Base-by-base conservation (phyloP, 768 basidiomycete species). In the Dictyophora rubrovolvata region DNA sequence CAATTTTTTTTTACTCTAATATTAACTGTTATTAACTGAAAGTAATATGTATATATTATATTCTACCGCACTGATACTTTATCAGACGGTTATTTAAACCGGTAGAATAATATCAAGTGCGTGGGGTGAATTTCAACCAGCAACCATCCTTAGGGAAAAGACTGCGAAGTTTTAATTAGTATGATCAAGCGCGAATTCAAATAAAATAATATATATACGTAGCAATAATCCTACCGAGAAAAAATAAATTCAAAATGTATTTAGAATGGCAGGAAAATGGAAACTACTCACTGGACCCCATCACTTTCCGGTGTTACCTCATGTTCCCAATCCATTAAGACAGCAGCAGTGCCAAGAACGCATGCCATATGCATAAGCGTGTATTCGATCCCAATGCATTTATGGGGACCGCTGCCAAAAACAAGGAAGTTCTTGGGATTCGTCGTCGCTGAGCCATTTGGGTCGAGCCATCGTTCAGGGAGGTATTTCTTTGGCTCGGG, bases 381-480 rank as follows among this genome's bases (percentile, higher is more conserved):
- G 68, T 98, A 99, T 71, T 96, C 93, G 54, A 90, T 67, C 28
- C 92, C 94, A 62, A 96, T 92, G 71, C 93, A 94, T 63, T 83
- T 82, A 73, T 97, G 93, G 55, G 93, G 93, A 6, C 94, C 94
- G 62, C 83, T 84, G 47, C 96, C 95, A 71, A 93, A 98, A 28
- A 97, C 90, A 62, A 99, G 84, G 71, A 91, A 99, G 74, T 98
- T 96, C 73, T 89, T 86, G 42, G 95, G 93, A 70, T 89, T 89
- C 56, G 77, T 72, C 70, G 87, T 87, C 54, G 95, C 93, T 16
- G 79, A 72, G 62, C 84, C 79, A n/a, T 82, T 70, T 33, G 86
- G 78, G 67, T 95, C 89, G 53, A 99, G 77, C 93, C 93, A 99
- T 59, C 96, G 85, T 68, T 97, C 94, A 8, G 96, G 96, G 14